phyloP scores from a whole-genome alignment of 1,284 basidiomycete species.

The Anthracocystis setariae region DNA sequence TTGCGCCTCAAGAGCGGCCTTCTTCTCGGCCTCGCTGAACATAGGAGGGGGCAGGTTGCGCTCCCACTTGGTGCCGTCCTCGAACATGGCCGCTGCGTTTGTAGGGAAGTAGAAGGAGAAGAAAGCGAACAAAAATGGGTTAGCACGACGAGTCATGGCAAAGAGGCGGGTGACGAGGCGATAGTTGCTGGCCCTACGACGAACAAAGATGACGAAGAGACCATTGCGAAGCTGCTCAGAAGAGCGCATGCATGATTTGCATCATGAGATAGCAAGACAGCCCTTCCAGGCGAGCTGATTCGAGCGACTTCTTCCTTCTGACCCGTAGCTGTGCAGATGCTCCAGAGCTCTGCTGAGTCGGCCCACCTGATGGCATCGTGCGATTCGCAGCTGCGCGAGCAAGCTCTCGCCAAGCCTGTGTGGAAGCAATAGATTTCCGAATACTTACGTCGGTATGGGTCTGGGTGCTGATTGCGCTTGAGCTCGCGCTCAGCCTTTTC shows the following conservation, averaged over 20 bases:
- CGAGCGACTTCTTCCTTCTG: too few relatives aligned
- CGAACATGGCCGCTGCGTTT: conserved; percentile 61
- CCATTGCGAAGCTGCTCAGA: too few relatives aligned
- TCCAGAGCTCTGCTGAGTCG: background rate
- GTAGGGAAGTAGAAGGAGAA: background rate
- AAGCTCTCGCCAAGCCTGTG: too few relatives aligned
- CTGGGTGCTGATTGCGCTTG: conserved; percentile 79
- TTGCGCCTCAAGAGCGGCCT: conserved; percentile 61
- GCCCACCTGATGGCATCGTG: too few relatives aligned
- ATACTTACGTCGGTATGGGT: conserved; percentile 86
- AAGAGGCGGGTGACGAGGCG: too few relatives aligned
- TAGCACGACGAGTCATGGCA: too few relatives aligned
- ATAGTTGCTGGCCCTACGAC: too few relatives aligned
- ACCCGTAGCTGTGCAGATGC: background rate
- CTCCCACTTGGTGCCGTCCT: conserved; percentile 67
- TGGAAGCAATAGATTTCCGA: too few relatives aligned
- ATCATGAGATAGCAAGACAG: too few relatives aligned
- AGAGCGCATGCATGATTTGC: too few relatives aligned
- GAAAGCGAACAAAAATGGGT: background rate
- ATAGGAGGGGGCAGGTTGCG: conserved; percentile 61
- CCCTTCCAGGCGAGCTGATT: background rate
- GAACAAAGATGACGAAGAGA: too few relatives aligned
- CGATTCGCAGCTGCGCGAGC: too few relatives aligned
- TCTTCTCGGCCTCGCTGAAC: conserved; percentile 65
- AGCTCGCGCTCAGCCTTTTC: conserved; percentile 83